These are phyloP conservation scores for Cladorrhinum samala DNA, from an alignment of 495 filamentous ascomycete species.

Conservation along the genomic window DNA sequence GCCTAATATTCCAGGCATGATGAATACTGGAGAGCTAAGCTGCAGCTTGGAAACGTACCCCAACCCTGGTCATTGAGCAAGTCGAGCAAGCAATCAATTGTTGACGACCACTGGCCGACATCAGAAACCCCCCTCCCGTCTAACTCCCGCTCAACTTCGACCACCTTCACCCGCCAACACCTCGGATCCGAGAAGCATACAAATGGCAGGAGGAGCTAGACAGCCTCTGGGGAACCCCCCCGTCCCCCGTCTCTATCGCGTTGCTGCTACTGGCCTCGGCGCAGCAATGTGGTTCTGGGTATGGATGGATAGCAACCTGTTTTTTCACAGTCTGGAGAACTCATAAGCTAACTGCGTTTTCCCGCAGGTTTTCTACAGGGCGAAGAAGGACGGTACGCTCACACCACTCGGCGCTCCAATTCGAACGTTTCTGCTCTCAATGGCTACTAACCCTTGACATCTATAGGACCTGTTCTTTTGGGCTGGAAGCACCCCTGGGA, in stretches of 20 bases:
- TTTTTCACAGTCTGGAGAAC: background rate
- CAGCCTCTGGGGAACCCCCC: conserved; percentile 30
- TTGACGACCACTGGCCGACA: background rate
- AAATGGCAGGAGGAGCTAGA: conserved; percentile 24
- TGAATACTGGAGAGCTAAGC: background rate
- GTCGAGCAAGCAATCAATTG: background rate
- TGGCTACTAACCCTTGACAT: conserved; percentile 21
- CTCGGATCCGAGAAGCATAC: conserved; percentile 11
- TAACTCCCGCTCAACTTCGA: background rate
- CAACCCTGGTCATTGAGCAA: conserved; percentile 6
- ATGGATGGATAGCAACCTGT: conserved; percentile 40
- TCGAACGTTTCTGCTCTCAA: conserved; percentile 1
- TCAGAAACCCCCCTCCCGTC: background rate
- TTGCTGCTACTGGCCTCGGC: conserved; percentile 76
- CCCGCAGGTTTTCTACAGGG: conserved; percentile 81
- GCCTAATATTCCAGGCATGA: background rate
- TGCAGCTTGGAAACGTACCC: background rate
- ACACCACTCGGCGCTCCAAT: background rate
- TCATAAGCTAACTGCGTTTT: conserved; percentile 3
- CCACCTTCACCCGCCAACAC: conserved; percentile 3
- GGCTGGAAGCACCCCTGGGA: conserved; percentile 99
- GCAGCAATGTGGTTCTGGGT: conserved; percentile 99
- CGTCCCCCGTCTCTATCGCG: conserved; percentile 62
- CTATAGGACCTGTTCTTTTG: conserved; percentile 61
- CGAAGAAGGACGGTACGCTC: conserved; percentile 74